These are phyloP conservation scores for Vitis rotundifolia DNA, from an alignment of 164 flowering plant genomes.

Conservation along the genomic window DNA sequence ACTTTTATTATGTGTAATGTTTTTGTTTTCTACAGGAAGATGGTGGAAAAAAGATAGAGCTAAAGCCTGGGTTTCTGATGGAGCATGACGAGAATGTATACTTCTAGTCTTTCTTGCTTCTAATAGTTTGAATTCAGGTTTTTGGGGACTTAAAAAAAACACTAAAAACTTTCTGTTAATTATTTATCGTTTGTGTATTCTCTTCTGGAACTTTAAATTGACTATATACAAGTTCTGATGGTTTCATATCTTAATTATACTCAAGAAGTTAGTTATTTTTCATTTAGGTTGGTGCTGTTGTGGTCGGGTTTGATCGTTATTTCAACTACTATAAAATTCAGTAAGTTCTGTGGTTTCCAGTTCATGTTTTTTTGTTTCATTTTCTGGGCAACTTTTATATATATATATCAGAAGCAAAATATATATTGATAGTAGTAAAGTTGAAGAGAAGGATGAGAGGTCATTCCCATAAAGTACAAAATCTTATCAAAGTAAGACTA, in stretches of 20 bases:
- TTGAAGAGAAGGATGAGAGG: too few relatives aligned
- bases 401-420: neutral
- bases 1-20: conserved; percentile 1
- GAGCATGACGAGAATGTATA: conserved; percentile 87
- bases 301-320: conserved; percentile 96
- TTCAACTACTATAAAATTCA: conserved; percentile 95
- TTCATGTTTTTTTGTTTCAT: neutral
- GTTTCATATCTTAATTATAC: conserved; percentile 9
- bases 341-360: conserved; percentile 48
- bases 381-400: neutral
- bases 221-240: neutral
- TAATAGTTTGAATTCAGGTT: conserved; percentile 6
- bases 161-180: neutral
- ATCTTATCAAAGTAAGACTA: too few relatives aligned
- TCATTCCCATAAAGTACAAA: too few relatives aligned
- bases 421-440: too few relatives aligned
- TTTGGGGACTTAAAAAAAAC: neutral
- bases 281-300: conserved; percentile 95
- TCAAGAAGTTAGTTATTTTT: conserved; percentile 13
- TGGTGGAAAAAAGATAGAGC: conserved; percentile 89
- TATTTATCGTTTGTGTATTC: neutral
- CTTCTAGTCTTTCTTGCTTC: conserved; percentile 11
- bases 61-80: conserved; percentile 94
- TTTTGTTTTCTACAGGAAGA: conserved; percentile 60
- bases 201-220: neutral